Evolutionary conservation across 345 rosid genomes (phyloP).

Genomic region (Eucalyptus cloeziana): DNA sequence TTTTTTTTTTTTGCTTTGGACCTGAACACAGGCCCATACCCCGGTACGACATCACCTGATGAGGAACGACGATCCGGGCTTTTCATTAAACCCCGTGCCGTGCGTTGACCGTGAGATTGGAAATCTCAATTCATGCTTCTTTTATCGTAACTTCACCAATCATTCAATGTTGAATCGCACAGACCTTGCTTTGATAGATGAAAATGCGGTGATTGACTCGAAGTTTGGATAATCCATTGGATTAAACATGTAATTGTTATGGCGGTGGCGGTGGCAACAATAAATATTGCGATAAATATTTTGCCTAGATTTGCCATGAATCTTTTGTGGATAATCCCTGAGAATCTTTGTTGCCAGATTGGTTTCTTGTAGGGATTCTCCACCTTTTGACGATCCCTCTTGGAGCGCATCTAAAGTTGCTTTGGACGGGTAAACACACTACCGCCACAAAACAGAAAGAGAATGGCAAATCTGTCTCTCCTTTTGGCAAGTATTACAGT

Average conservation of each 20-base stretch:
- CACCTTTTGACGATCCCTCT: not conserved
- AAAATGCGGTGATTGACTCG: not conserved
- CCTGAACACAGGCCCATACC: not conserved
- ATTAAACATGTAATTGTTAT: not conserved
- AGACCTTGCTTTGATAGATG: not conserved
- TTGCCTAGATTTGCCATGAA: not conserved
- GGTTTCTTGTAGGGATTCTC: not conserved
- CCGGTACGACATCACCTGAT: not conserved
- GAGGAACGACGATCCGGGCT: not conserved
- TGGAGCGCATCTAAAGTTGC: not conserved
- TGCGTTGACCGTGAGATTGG: not conserved
- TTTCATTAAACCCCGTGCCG: not conserved
- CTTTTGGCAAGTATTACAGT: not conserved
- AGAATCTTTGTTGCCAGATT: not conserved
- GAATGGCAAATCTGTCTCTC: not conserved
- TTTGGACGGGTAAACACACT: not conserved
- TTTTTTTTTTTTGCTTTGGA: not conserved
- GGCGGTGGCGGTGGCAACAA: not conserved
- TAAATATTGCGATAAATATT: not conserved
- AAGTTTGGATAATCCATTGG: not conserved
- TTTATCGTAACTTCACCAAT: not conserved
- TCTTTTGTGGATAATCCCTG: not conserved
- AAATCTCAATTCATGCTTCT: not conserved
- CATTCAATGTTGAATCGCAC: not conserved
- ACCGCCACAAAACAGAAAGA: not conserved